Evolutionary conservation across 371 early-diverging fungal species (phyloP).

Genomic region (Rhizopus stolonifer): DNA sequence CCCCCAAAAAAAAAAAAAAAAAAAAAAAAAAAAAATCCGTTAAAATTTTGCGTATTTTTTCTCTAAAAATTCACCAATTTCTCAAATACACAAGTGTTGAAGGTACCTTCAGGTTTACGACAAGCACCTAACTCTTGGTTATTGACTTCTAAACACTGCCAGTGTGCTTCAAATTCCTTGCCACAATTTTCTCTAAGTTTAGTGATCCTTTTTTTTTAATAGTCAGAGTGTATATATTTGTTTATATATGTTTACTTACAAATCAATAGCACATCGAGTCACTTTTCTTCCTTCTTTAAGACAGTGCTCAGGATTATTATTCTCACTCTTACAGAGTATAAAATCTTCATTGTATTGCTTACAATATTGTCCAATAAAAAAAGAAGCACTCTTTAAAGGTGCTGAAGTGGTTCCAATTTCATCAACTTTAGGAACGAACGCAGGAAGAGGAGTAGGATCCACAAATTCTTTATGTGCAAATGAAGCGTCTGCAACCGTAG

Average conservation of each 20-base stretch:
- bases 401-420: slow-evolving; percentile 93
- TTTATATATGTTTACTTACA: slow-evolving; percentile 75
- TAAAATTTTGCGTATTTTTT: too few species aligned
- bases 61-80: slow-evolving; percentile 88
- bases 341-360: slow-evolving; percentile 93
- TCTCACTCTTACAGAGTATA: slow-evolving; percentile 94
- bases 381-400: slow-evolving; percentile 91
- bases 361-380: slow-evolving; percentile 88
- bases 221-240: too few species aligned
- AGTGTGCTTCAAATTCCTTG: slow-evolving; percentile 85
- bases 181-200: slow-evolving; percentile 91
- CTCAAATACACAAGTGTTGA: slow-evolving; percentile 90
- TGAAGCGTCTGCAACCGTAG: slow-evolving; percentile 29
- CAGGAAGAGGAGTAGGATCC: slow-evolving; percentile 79
- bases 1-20: too few species aligned
- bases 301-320: slow-evolving; percentile 87
- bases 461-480: slow-evolving; percentile 54
- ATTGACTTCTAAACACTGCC: slow-evolving; percentile 89
- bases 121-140: slow-evolving; percentile 87
- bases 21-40: too few species aligned
- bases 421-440: slow-evolving; percentile 68
- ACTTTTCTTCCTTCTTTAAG: slow-evolving; percentile 93
- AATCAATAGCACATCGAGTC: slow-evolving; percentile 90
- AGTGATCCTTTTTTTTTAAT: too few species aligned
- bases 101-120: slow-evolving; percentile 75